phyloP scores from a whole-genome alignment of 306 rosid species.

The Cucurbita pepo region DNA sequence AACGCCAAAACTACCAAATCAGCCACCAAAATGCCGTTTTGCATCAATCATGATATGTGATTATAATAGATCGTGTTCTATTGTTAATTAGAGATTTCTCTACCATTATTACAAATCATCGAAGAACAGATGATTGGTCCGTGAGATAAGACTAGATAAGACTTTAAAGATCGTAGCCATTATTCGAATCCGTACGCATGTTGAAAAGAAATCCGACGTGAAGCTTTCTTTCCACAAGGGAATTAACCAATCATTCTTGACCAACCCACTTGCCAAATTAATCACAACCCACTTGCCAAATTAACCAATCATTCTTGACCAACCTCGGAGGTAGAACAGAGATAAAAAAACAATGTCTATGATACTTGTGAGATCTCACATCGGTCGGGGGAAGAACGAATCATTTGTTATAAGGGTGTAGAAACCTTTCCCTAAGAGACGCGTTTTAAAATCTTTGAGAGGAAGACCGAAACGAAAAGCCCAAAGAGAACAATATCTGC shows the following conservation, averaged over 20 bases:
- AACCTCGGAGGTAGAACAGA: not conserved
- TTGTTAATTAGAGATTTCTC: not conserved
- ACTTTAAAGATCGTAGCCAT: not conserved
- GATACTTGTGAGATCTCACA: not conserved
- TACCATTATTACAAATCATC: not conserved
- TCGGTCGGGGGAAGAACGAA: too few species aligned
- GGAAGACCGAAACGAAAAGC: too few species aligned
- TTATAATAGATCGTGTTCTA: not conserved
- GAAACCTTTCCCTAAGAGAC: too few species aligned
- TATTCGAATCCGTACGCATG: not conserved
- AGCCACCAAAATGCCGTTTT: not conserved
- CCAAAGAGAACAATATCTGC: too few species aligned
- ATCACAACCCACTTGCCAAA: too few species aligned
- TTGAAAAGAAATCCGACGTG: not conserved
- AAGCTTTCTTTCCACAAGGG: not conserved
- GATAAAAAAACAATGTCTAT: not conserved
- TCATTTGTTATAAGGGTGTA: too few species aligned
- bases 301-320: not conserved
- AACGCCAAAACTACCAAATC: not conserved
- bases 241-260: not conserved
- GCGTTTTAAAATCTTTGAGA: too few species aligned
- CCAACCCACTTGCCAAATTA: not conserved
- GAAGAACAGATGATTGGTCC: too few species aligned
- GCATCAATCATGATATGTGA: not conserved
- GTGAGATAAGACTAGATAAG: not conserved